These are phyloP conservation scores for Hanseniaspora mollemarum DNA, from an alignment of 805 yeast species.

Conservation along the genomic window DNA sequence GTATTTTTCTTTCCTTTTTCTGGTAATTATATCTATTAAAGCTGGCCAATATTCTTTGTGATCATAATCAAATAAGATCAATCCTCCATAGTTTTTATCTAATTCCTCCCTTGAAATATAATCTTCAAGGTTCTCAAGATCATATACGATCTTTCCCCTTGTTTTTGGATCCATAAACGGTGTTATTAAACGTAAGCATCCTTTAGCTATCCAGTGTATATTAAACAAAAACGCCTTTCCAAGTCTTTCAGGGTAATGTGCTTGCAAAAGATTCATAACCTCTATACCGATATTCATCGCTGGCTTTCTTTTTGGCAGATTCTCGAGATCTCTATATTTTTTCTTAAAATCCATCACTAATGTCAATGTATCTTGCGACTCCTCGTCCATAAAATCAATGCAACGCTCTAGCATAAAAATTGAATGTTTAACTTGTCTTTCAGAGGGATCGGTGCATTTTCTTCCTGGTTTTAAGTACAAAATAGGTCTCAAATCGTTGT, in stretches of 20 bases:
- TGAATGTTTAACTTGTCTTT: conserved; percentile 88
- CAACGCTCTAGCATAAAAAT: conserved; percentile 87
- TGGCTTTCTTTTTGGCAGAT: conserved; percentile 60
- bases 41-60: conserved; percentile 69
- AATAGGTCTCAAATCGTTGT: conserved; percentile 82
- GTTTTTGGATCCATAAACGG: conserved; percentile 96
- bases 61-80: conserved; percentile 68
- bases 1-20: not conserved
- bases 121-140: conserved; percentile 63
- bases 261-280: conserved; percentile 84
- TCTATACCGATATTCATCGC: conserved; percentile 83
- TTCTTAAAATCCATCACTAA: conserved; percentile 77
- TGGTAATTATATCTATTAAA: not conserved
- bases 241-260: conserved; percentile 92
- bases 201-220: conserved; percentile 72
- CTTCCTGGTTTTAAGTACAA: conserved; percentile 85
- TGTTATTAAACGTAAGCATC: conserved; percentile 30
- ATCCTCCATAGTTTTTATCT: conserved; percentile 77
- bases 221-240: conserved; percentile 87
- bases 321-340: conserved; percentile 47
- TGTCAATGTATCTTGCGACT: conserved; percentile 79
- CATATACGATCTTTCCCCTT: conserved; percentile 82
- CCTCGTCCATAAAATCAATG: conserved; percentile 89
- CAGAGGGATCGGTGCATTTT: conserved; percentile 84
- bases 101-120: conserved; percentile 75